Conservation (phyloP, 768 basidiomycete genomes). For the Macrolepiota albuminosa region DNA sequence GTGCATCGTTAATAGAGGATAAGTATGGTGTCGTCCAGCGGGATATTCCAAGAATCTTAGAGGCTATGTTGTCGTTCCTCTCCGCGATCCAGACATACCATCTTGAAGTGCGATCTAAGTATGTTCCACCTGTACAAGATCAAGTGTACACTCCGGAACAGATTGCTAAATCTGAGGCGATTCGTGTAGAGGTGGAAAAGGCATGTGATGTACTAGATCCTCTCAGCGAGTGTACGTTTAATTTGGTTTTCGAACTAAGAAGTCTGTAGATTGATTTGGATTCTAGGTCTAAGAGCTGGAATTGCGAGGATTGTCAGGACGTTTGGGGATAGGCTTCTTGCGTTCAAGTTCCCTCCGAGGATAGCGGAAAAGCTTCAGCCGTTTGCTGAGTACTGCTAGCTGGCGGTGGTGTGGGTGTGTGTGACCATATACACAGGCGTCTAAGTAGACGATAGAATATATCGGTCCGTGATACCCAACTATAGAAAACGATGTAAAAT, state of each 20-base stretch:
- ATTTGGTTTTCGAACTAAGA: background rate
- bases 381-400: slow-evolving; percentile 60
- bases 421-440: slow-evolving; percentile 1
- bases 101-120: slow-evolving; percentile 40
- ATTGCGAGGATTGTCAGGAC: slow-evolving; percentile 62
- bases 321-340: slow-evolving; percentile 69
- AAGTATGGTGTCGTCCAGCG: slow-evolving; percentile 79
- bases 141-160: slow-evolving; percentile 29
- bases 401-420: background rate
- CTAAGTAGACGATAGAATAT: slow-evolving; percentile 12
- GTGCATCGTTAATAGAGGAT: slow-evolving; percentile 76
- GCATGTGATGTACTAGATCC: slow-evolving; percentile 51
- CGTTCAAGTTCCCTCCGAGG: slow-evolving; percentile 75
- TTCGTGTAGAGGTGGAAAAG: slow-evolving; percentile 46
- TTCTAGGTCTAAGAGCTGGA: slow-evolving; percentile 60
- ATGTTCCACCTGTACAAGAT: slow-evolving; percentile 32
- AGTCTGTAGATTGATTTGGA: background rate
- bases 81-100: slow-evolving; percentile 63
- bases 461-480: slow-evolving; percentile 6
- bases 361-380: slow-evolving; percentile 63
- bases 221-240: slow-evolving; percentile 53
- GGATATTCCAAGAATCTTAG: slow-evolving; percentile 78
- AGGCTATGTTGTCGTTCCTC: slow-evolving; percentile 68
- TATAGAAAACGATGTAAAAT: background rate
- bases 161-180: slow-evolving; percentile 30